These are phyloP conservation scores for Colletotrichum scovillei DNA, from an alignment of 2,329 filamentous ascomycete species.

Conservation along the genomic window DNA sequence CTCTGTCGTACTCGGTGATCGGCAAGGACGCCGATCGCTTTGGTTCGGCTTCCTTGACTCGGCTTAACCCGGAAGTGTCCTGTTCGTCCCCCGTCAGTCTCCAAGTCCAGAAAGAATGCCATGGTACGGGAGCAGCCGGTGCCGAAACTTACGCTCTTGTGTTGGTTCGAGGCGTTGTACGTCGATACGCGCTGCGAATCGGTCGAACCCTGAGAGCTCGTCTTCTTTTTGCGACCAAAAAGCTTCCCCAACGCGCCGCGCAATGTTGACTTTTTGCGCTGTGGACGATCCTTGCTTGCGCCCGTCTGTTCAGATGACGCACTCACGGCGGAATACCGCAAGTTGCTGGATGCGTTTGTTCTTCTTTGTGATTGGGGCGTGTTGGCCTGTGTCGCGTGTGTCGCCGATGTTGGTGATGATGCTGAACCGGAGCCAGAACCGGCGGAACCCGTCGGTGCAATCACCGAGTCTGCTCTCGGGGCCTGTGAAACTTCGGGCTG, in stretches of 20 bases:
- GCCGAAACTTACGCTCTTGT: slow-evolving; percentile 60
- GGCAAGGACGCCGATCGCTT: slow-evolving; percentile 70
- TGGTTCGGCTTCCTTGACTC: slow-evolving; percentile 50
- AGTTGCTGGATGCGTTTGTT: slow-evolving; percentile 52
- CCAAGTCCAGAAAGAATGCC: neutral
- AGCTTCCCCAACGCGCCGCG: slow-evolving; percentile 66
- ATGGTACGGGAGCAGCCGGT: slow-evolving; percentile 27
- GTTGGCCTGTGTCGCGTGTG: slow-evolving; percentile 33
- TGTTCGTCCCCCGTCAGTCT: slow-evolving; percentile 36
- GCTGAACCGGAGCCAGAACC: slow-evolving; percentile 26
- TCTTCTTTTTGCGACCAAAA: slow-evolving; percentile 69
- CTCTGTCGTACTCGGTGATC: slow-evolving; percentile 69
- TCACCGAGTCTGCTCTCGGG: slow-evolving; percentile 25
- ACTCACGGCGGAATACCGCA: slow-evolving; percentile 62
- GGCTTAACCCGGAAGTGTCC: slow-evolving; percentile 53
- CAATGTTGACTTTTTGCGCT: slow-evolving; percentile 69
- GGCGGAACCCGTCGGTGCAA: slow-evolving; percentile 15
- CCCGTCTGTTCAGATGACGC: slow-evolving; percentile 49
- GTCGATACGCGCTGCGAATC: slow-evolving; percentile 42
- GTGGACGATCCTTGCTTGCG: slow-evolving; percentile 50
- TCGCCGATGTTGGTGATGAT: slow-evolving; percentile 28
- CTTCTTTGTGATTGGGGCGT: slow-evolving; percentile 44
- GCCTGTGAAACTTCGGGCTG: slow-evolving; percentile 20
- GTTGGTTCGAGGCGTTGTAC: slow-evolving; percentile 48
- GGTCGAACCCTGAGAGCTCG: slow-evolving; percentile 45